phyloP scores from a whole-genome alignment of 1,284 basidiomycete species.

The Hymenochaete sp. region DNA sequence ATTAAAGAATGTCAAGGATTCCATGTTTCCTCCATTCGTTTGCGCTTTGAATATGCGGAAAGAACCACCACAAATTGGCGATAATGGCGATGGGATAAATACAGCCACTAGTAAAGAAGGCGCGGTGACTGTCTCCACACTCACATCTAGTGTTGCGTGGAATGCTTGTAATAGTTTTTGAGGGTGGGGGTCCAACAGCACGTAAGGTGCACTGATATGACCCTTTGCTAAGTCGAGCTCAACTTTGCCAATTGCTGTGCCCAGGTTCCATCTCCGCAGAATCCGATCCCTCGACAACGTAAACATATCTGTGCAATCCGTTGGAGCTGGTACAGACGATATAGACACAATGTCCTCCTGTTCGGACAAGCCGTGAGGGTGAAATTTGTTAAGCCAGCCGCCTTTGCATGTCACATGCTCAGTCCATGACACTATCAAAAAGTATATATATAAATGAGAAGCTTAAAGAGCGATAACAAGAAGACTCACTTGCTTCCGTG shows the following conservation, averaged over 20 bases:
- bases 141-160: constrained; percentile 6
- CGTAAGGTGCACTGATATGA: too few species aligned
- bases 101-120: constrained; percentile 39
- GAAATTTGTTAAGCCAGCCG: constrained; percentile 39
- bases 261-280: constrained; percentile 81
- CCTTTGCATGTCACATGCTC: constrained; percentile 31
- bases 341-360: constrained; percentile 56
- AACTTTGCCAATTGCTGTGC: constrained; percentile 49
- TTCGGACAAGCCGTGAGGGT: constrained; percentile 53
- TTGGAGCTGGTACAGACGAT: constrained; percentile 60
- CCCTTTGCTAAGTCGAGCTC: too few species aligned
- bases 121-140: constrained; percentile 27
- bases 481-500: constrained; percentile 1
- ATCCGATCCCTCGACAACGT: constrained; percentile 84
- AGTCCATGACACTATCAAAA: neutral
- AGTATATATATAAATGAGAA: neutral
- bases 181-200: constrained; percentile 47
- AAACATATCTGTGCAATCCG: constrained; percentile 66
- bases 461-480: neutral
- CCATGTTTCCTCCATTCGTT: too few species aligned
- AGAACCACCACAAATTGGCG: constrained; percentile 55
- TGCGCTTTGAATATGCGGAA: constrained; percentile 46
- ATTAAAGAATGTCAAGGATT: constrained; percentile 41
- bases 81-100: constrained; percentile 58
- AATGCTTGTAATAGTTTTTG: constrained; percentile 55